phyloP scores from a whole-genome alignment of 306 rosid genomes.

The Pterocarpus macrocarpus region DNA sequence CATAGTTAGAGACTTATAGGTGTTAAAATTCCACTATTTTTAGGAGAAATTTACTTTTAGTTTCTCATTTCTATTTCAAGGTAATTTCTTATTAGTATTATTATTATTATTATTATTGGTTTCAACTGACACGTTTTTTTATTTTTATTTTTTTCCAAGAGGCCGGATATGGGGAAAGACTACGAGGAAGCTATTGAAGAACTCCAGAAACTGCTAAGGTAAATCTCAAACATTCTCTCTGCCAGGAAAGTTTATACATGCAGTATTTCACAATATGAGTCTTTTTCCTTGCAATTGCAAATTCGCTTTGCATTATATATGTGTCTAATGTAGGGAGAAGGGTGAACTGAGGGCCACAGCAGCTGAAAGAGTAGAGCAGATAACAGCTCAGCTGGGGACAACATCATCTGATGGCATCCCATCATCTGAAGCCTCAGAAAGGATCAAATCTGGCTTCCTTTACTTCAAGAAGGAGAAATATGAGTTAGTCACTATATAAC shows the following conservation, averaged over 20 bases:
- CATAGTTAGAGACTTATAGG: slow-evolving; percentile 4
- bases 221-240: slow-evolving; percentile 22
- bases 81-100: neutral
- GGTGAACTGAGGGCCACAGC: slow-evolving; percentile 69
- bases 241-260: neutral
- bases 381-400: slow-evolving; percentile 72
- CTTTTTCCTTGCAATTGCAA: neutral
- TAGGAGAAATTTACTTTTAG: neutral
- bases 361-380: slow-evolving; percentile 79
- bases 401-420: slow-evolving; percentile 47
- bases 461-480: slow-evolving; percentile 95
- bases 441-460: slow-evolving; percentile 80
- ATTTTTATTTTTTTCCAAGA: slow-evolving; percentile 48
- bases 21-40: slow-evolving; percentile 2
- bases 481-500: slow-evolving; percentile 61
- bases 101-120: slow-evolving; percentile 6
- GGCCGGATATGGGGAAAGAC: slow-evolving; percentile 85
- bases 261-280: neutral
- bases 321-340: slow-evolving; percentile 62
- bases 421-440: slow-evolving; percentile 74
- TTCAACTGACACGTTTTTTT: slow-evolving; percentile 29
- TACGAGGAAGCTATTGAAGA: slow-evolving; percentile 86
- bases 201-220: slow-evolving; percentile 88
- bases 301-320: neutral
- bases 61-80: neutral